phyloP scores from a whole-genome alignment of 495 filamentous ascomycete species.

The Elasticomyces elasticus region DNA sequence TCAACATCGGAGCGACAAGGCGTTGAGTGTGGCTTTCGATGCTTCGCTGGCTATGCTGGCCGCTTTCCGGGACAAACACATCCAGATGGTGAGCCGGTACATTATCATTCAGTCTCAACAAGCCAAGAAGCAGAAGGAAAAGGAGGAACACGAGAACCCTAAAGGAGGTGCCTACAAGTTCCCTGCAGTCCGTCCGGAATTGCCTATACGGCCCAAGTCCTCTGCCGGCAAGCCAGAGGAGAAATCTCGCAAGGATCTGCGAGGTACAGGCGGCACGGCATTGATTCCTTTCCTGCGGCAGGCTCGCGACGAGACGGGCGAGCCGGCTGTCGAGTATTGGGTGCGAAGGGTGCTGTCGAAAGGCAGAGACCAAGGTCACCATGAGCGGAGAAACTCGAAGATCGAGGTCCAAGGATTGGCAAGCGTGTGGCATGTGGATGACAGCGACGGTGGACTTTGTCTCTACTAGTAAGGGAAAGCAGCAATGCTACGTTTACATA shows the following conservation, averaged over 20 bases:
- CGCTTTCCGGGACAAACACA: slow-evolving; percentile 85
- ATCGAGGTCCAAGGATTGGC: slow-evolving; percentile 69
- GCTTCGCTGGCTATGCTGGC: slow-evolving; percentile 84
- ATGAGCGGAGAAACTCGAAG: slow-evolving; percentile 26
- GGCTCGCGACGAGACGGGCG: slow-evolving; percentile 88
- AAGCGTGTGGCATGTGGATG: slow-evolving; percentile 76
- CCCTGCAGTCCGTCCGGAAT: slow-evolving; percentile 43
- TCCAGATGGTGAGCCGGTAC: slow-evolving; percentile 91
- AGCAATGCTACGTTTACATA: neutral
- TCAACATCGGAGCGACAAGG: slow-evolving; percentile 46
- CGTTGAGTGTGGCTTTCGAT: slow-evolving; percentile 73
- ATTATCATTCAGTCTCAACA: slow-evolving; percentile 67
- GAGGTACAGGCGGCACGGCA: slow-evolving; percentile 85
- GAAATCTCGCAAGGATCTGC: slow-evolving; percentile 48
- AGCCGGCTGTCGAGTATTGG: slow-evolving; percentile 81
- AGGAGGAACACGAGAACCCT: neutral
- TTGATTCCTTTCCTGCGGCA: slow-evolving; percentile 92
- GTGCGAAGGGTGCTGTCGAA: slow-evolving; percentile 62
- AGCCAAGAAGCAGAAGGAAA: slow-evolving; percentile 21
- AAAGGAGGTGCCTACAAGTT: slow-evolving; percentile 18
- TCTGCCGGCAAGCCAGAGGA: slow-evolving; percentile 29
- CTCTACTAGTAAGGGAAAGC: slow-evolving; percentile 20
- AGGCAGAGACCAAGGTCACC: slow-evolving; percentile 29
- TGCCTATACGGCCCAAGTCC: slow-evolving; percentile 46
- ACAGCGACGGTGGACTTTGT: slow-evolving; percentile 68